phyloP scores from a whole-genome alignment of 192 early-diverging fungal species.

The Rhizophagus sp. region DNA sequence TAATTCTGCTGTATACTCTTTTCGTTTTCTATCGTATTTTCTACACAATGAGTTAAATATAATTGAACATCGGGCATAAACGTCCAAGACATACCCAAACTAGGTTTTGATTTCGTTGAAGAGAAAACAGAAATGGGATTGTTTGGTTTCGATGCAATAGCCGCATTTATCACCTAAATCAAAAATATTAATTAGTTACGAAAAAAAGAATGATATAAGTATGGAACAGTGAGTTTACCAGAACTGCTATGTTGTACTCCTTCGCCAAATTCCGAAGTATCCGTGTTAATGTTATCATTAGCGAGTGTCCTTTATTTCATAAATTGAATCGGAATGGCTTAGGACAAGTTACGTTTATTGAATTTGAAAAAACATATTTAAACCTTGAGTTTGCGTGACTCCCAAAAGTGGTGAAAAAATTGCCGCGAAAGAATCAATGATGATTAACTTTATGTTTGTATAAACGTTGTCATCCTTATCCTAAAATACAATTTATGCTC shows the following conservation, averaged over 20 bases:
- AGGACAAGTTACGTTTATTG: too few relatives aligned
- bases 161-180: slow-evolving; percentile 4
- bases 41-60: slow-evolving; percentile 14
- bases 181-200: neutral
- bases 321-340: neutral
- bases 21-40: neutral
- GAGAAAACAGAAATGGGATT: slow-evolving; percentile 22
- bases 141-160: neutral
- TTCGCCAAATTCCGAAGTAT: slow-evolving; percentile 23
- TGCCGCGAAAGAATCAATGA: slow-evolving; percentile 7
- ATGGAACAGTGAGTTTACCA: neutral
- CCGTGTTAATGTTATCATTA: slow-evolving; percentile 19
- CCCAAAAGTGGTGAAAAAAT: slow-evolving; percentile 13
- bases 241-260: slow-evolving; percentile 6
- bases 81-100: slow-evolving; percentile 25
- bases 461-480: neutral
- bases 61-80: slow-evolving; percentile 16
- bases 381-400: neutral
- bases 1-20: neutral
- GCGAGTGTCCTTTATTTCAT: slow-evolving; percentile 12
- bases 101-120: slow-evolving; percentile 25
- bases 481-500: neutral
- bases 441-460: slow-evolving; percentile 13
- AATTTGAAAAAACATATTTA: neutral
- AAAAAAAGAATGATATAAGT: neutral